A percentile compares a stretch with the other conserved stretches of the same genome.
Evolutionary conservation across 805 yeast species (phyloP).

Genomic region (Metschnikowia cubensis): DNA sequence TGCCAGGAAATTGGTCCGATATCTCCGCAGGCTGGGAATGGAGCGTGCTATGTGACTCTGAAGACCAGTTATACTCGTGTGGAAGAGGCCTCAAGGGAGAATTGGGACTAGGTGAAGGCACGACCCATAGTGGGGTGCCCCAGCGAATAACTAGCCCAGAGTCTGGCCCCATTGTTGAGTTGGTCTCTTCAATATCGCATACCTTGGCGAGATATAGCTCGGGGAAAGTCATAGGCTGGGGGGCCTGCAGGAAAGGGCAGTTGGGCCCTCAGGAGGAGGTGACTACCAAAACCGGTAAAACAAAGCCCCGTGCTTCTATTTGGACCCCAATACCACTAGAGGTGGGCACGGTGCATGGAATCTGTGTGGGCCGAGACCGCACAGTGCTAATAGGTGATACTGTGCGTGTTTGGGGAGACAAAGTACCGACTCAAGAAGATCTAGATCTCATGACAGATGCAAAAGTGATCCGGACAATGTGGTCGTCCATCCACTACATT

Average conservation of each 20-base stretch:
- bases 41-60: constrained; percentile 45
- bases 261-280: constrained; percentile 21
- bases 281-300: constrained; percentile 1
- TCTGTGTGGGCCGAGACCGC: constrained; percentile 57
- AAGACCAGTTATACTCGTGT: constrained; percentile 43
- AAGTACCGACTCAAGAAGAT: constrained; percentile 19
- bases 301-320: constrained; percentile 16
- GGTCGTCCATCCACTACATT: constrained; percentile 69
- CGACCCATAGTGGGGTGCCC: constrained; percentile 4
- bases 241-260: constrained; percentile 63
- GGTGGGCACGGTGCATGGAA: constrained; percentile 13
- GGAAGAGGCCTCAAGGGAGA: constrained; percentile 77
- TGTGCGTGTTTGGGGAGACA: constrained; percentile 6
- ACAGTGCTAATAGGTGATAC: constrained; percentile 35
- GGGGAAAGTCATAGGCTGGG: constrained; percentile 61
- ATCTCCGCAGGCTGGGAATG: constrained; percentile 81
- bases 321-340: constrained; percentile 23
- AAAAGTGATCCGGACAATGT: constrained; percentile 51
- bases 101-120: constrained; percentile 46
- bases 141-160: constrained; percentile 2
- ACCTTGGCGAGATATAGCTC: constrained; percentile 35
- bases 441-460: constrained; percentile 1
- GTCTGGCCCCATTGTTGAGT: background rate
- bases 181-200: constrained; percentile 45
- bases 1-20: constrained; percentile 36